Conservation (phyloP, 1,284 basidiomycete species). For the Singerocomus rubriflavus region DNA sequence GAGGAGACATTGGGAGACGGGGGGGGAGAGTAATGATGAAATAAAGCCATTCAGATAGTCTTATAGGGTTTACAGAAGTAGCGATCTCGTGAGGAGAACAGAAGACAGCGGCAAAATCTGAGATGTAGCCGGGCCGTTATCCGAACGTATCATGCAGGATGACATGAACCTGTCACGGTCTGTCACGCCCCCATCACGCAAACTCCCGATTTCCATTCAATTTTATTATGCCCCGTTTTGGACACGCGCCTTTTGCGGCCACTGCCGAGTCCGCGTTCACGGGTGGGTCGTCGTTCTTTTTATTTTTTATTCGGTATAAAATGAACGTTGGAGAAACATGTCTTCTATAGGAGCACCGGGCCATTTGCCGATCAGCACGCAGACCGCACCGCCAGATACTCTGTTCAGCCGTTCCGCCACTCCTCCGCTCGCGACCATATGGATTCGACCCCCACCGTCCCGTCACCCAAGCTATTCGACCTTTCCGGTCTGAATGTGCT, state of each 20-base stretch:
- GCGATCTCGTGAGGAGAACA: slow-evolving; percentile 31
- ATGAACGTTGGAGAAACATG: slow-evolving; percentile 6
- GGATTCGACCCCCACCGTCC: slow-evolving; percentile 43
- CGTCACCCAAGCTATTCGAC: slow-evolving; percentile 56
- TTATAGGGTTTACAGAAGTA: slow-evolving; percentile 33
- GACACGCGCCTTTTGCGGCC: slow-evolving; percentile 14
- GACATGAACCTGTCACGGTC: slow-evolving; percentile 30
- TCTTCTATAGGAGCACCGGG: slow-evolving; percentile 25
- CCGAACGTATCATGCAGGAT: slow-evolving; percentile 28
- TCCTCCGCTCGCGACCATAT: slow-evolving; percentile 23
- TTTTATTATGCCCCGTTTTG: slow-evolving; percentile 29
- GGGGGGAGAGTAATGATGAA: slow-evolving; percentile 22
- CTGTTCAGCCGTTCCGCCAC: too few species aligned
- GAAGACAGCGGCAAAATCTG: not conserved
- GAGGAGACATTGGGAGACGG: slow-evolving; percentile 50
- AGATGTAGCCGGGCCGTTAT: slow-evolving; percentile 28
- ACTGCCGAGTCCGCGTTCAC: slow-evolving; percentile 15
- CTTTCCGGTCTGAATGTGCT: slow-evolving; percentile 60
- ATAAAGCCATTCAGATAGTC: slow-evolving; percentile 29
- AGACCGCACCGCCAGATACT: too few species aligned
- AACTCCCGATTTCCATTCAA: slow-evolving; percentile 25
- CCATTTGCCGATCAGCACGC: slow-evolving; percentile 29
- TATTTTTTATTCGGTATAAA: slow-evolving; percentile 10
- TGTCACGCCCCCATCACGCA: slow-evolving; percentile 26
- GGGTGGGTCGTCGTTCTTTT: slow-evolving; percentile 8